Conservation (phyloP, 2,329 filamentous ascomycete species). For the Endoconidiophora laricicola region DNA sequence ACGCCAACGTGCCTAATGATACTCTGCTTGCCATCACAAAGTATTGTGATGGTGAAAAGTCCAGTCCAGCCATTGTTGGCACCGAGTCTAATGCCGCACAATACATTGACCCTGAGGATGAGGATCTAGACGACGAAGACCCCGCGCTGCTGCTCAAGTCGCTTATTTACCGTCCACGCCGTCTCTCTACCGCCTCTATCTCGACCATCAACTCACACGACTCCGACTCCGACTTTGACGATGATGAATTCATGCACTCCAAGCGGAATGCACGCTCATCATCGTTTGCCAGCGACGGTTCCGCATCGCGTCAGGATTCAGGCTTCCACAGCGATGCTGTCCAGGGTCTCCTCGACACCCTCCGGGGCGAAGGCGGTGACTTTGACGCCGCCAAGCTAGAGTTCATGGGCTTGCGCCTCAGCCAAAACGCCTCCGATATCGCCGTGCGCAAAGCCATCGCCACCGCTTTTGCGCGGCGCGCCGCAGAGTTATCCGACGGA, state of each 20-base stretch:
- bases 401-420: constrained; percentile 82
- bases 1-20: constrained; percentile 27
- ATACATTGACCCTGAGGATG: constrained; percentile 30
- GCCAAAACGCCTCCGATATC: constrained; percentile 74
- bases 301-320: constrained; percentile 36
- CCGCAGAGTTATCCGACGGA: constrained; percentile 48
- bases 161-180: constrained; percentile 35
- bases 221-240: constrained; percentile 47
- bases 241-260: constrained; percentile 24
- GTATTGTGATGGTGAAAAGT: constrained; percentile 15
- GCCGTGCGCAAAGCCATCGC: constrained; percentile 79
- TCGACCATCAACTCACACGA: constrained; percentile 34
- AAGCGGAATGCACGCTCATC: constrained; percentile 53
- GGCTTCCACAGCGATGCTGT: constrained; percentile 80
- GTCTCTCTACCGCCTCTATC: constrained; percentile 37
- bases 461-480: constrained; percentile 67
- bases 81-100: constrained; percentile 31
- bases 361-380: constrained; percentile 58
- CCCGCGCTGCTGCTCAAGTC: constrained; percentile 36
- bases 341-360: constrained; percentile 67
- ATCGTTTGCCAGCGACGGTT: constrained; percentile 58
- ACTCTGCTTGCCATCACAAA: constrained; percentile 19
- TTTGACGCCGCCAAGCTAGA: constrained; percentile 76
- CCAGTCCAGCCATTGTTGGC: constrained; percentile 31
- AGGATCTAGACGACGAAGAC: constrained; percentile 33